phyloP scores from a whole-genome alignment of 1,139 yeast genomes.

The Yamadazyma mexicana region DNA sequence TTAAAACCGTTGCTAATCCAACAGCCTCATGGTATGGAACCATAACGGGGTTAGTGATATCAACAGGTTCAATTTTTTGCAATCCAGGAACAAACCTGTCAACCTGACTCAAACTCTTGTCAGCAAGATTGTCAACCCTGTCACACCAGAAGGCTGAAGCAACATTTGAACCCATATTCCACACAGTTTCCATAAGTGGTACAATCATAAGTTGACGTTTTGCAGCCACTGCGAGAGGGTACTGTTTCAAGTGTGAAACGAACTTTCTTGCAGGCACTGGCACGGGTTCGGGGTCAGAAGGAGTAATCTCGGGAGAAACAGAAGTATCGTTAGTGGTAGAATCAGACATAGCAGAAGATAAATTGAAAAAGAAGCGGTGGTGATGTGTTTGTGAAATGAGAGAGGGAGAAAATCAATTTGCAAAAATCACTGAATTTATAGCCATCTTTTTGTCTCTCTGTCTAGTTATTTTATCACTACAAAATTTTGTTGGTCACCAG shows the following conservation, averaged over 20 bases:
- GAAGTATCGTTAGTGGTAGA: not conserved
- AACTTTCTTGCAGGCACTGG: constrained; percentile 8
- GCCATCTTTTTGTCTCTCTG: too few species aligned
- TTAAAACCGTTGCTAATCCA: constrained; percentile 5
- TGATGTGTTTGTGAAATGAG: not conserved
- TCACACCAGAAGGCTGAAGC: constrained; percentile 18
- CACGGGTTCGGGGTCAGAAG: not conserved
- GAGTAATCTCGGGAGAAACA: not conserved
- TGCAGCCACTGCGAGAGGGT: constrained; percentile 14
- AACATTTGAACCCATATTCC: constrained; percentile 5
- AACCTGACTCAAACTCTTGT: constrained; percentile 31
- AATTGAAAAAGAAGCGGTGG: constrained; percentile 1
- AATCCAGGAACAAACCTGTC: constrained; percentile 37
- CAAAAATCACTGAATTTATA: constrained; percentile 1
- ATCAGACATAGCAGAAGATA: constrained; percentile 2
- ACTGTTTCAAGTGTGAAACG: constrained; percentile 15
- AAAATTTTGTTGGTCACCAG: too few species aligned
- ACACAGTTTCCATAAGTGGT: constrained; percentile 10
- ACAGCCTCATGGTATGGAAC: constrained; percentile 30
- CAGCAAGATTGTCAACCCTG: constrained; percentile 30
- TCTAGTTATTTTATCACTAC: too few species aligned
- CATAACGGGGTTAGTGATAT: constrained; percentile 43
- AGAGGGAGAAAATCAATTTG: too few species aligned
- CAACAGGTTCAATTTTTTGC: constrained; percentile 38
- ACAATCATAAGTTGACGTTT: constrained; percentile 10